Percentiles rank a stretch among this genome's conserved stretches.
Evolutionary conservation across 75 land plant genomes (phyloP).

Genomic region (Pinus tabuliformis): DNA sequence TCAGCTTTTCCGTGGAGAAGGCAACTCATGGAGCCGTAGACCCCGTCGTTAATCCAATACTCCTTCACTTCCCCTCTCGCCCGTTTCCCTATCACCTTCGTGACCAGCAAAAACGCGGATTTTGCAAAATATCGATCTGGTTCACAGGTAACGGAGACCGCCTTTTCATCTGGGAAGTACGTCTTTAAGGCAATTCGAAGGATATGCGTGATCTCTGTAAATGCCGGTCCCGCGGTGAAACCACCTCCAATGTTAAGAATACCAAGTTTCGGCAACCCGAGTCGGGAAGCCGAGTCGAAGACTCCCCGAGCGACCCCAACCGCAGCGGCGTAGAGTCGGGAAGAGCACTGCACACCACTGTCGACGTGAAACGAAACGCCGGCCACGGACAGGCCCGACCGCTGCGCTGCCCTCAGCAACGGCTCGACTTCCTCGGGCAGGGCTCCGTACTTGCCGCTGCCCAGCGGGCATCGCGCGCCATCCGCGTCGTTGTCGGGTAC

Average conservation of each 20-base stretch:
- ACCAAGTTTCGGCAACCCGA: constrained; percentile 24
- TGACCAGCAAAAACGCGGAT: constrained; percentile 39
- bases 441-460: too few relatives aligned
- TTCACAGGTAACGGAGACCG: constrained; percentile 32
- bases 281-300: constrained; percentile 24
- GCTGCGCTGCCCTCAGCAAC: too few relatives aligned
- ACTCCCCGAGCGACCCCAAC: neutral
- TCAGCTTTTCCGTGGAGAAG: constrained; percentile 42
- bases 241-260: constrained; percentile 57
- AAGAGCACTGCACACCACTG: too few relatives aligned
- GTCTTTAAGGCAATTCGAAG: constrained; percentile 19
- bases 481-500: too few relatives aligned
- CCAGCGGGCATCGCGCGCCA: too few relatives aligned
- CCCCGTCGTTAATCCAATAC: constrained; percentile 62
- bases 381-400: too few relatives aligned
- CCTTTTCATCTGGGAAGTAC: constrained; percentile 17
- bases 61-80: constrained; percentile 37
- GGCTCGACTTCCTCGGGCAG: too few relatives aligned
- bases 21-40: constrained; percentile 36
- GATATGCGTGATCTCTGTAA: constrained; percentile 21
- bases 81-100: constrained; percentile 41
- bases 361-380: too few relatives aligned
- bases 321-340: too few relatives aligned
- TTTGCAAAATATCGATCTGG: constrained; percentile 58
- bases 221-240: constrained; percentile 18